Percentiles rank a stretch among this genome's conserved stretches.
phyloP scores from a whole-genome alignment of 2,329 filamentous ascomycete genomes.

The Xylaria arbuscula region DNA sequence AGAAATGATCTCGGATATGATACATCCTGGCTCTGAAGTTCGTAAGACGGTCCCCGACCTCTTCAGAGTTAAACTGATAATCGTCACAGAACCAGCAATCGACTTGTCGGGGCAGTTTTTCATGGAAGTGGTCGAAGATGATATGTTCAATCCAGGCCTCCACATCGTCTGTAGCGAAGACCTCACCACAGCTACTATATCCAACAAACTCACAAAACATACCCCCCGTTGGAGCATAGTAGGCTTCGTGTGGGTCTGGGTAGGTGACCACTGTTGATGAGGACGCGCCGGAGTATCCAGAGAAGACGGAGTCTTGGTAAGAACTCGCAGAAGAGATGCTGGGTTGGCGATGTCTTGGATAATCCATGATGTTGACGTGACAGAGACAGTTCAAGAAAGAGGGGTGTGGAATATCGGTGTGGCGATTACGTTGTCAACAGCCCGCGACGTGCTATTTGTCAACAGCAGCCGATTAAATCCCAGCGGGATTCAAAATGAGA shows the following conservation, averaged over 20 bases:
- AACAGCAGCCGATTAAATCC: neutral
- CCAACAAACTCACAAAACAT: slow-evolving; percentile 61
- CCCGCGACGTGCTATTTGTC: slow-evolving; percentile 15
- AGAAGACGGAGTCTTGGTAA: neutral
- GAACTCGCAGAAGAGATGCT: slow-evolving; percentile 28
- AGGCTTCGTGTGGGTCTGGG: neutral
- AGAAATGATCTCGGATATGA: slow-evolving; percentile 62
- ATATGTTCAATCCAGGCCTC: slow-evolving; percentile 62
- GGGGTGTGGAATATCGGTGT: slow-evolving; percentile 2
- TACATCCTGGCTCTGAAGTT: slow-evolving; percentile 58
- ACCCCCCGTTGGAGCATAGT: slow-evolving; percentile 3
- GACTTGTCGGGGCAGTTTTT: slow-evolving; percentile 51
- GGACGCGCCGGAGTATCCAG: neutral
- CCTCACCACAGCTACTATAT: slow-evolving; percentile 51
- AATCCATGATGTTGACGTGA: slow-evolving; percentile 19
- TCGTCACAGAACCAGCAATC: slow-evolving; percentile 65
- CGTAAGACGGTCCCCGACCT: slow-evolving; percentile 17
- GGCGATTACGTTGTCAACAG: slow-evolving; percentile 7
- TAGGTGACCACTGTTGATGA: neutral
- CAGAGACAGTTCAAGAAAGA: neutral
- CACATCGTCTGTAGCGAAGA: slow-evolving; percentile 54
- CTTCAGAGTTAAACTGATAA: slow-evolving; percentile 46
- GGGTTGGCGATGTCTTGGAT: neutral
- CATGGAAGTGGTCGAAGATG: slow-evolving; percentile 50
- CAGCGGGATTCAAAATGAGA: slow-evolving; percentile 10